Base-by-base conservation (phyloP, 768 basidiomycete species). In the Dioszegia crocea region DNA sequence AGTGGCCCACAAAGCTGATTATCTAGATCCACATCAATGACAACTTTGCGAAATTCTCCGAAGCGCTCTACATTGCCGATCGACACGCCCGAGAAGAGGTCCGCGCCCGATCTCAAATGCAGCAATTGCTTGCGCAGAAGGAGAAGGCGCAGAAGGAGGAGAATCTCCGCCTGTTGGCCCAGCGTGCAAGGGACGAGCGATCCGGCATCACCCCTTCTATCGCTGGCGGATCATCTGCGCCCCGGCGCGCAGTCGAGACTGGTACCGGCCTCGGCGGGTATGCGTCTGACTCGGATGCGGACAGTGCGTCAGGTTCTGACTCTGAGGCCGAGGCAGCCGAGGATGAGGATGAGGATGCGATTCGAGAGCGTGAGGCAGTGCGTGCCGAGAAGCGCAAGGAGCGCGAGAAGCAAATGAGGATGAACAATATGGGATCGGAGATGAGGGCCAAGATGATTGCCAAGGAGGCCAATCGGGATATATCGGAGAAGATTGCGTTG, bases 341-440 rank as follows among this genome's bases (percentile, higher is more conserved):
- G 19, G 77, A 71, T 36, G 88, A 88, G 56, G 90, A 94, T 56
- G 89, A 91, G 70, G 89, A 91, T 50, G 87, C 90, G 11, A 86
- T 85, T 54, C 83, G 83, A 78, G 83, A 96, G 70, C 85, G 96
- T 47, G 96, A 97, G 74, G 79, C 86, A 66, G 92, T 96, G 85
- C 83, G 96, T 58, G 80, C 83, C 45, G 93, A 98, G 81, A 91
- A 97, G 81, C 83, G 89, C 68, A 83, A 87, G 61, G 92, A 98
- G 74, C 85, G 96, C 27, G 93, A 98, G 80, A 85, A 93, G 38
- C 94, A 99, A 78, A 85, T 99, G 89, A 83, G 96, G 60, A 94
- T 98, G 92, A 91, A 83, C 78, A 96, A 98, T 73, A 99, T 99
- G 96, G 96, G 96, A 24, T 84, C 87, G 27, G 96, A 98, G 78